Evolutionary conservation across 1,284 basidiomycete genomes (phyloP), one percentile per base, ranked within the genome.

Genomic region (Hortiboletus rubellus): DNA sequence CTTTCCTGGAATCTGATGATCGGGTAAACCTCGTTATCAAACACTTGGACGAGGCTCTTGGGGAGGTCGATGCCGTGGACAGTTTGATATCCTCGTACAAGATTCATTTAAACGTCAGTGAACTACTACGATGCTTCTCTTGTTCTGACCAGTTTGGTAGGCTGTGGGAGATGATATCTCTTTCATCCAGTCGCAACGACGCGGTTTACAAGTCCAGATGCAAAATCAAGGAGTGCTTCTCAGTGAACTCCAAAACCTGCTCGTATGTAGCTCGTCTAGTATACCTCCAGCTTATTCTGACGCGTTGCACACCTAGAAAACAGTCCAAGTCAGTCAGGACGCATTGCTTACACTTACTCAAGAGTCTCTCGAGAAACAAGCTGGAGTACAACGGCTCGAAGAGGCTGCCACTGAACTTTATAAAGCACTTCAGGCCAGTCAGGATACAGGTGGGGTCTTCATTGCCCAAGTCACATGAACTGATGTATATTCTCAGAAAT

Each of bases 141-240:
- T 18, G 18, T 58, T 10, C 51, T 59, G 46, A 67, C 33, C 38
- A 37, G 46, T 44, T 60, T 50, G 36, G 50, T 66, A 97, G 94
- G 89, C 92, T 55, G 95, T 96, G 46, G 85, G 84, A 52, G 95
- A 99, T 55, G 97, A 99, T 70, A 98, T 99, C 58, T 85, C 84
- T 10, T 96, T 87, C 69, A 98, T 99, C 66, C 97, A 99, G 76
- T 91, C 91, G 3, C 97, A 99, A 73, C 96, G 97, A 69, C 85
- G 96, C 52, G 97, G 97, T 65, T 77, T 99, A 37, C 97, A 99
- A 75, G 95, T 99, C 2, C 96, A 99, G 68, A 98, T 89, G 11
- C 94, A 96, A 68, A 99, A 99, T 67, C 96, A 98, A 72, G 84
- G 89, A 41, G 85, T 87, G 3, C 79, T 98, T 8, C 73, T 97